Evolutionary conservation across 2,329 filamentous ascomycete species (phyloP).

Genomic region (Chrysosporium keratinophilum): DNA sequence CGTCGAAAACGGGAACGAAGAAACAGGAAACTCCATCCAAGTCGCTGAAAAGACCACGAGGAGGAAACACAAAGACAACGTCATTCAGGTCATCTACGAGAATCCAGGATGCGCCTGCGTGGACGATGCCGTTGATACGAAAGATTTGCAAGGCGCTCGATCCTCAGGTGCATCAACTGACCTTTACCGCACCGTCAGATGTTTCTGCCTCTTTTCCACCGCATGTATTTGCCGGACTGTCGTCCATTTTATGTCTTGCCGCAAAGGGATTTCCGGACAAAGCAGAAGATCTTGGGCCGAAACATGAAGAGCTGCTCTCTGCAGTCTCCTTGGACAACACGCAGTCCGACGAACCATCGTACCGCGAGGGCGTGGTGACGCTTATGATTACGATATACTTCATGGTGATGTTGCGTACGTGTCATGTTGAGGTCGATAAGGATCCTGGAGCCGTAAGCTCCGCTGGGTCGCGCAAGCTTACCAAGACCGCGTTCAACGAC

Average conservation of each 20-base stretch:
- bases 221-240: constrained; percentile 64
- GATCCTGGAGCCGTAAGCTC: neutral
- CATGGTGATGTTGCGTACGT: constrained; percentile 33
- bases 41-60: neutral
- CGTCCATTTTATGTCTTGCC: constrained; percentile 43
- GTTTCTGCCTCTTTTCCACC: constrained; percentile 48
- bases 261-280: constrained; percentile 37
- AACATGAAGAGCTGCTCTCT: constrained; percentile 30
- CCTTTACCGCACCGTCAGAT: constrained; percentile 29
- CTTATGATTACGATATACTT: constrained; percentile 38
- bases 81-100: constrained; percentile 22
- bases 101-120: constrained; percentile 44
- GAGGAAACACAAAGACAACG: constrained; percentile 10
- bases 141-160: constrained; percentile 54
- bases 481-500: constrained; percentile 22
- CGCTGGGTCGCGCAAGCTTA: neutral
- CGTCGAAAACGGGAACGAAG: constrained; percentile 9
- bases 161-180: constrained; percentile 38
- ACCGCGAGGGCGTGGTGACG: constrained; percentile 30
- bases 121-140: constrained; percentile 60
- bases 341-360: constrained; percentile 38
- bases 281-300: constrained; percentile 37
- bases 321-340: constrained; percentile 34
- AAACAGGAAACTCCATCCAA: neutral
- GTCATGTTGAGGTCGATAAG: neutral